Percentiles rank a stretch among this genome's conserved stretches.
Evolutionary conservation across 202 grass and related monocot species (phyloP).

Genomic region (Elaeis oleifera): DNA sequence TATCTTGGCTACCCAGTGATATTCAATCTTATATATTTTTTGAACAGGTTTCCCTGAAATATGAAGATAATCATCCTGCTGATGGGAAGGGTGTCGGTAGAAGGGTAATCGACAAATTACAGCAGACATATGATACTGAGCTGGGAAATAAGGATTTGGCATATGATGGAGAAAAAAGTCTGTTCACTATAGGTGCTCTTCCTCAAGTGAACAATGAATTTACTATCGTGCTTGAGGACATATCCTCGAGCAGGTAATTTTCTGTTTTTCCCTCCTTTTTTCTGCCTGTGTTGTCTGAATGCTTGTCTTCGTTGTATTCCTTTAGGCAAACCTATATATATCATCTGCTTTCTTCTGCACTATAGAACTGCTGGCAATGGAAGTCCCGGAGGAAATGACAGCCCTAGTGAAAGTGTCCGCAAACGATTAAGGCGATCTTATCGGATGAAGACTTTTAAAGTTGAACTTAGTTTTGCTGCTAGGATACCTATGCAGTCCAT

Average conservation of each 20-base stretch:
- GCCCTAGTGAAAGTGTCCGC: constrained; percentile 37
- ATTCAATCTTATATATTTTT: neutral
- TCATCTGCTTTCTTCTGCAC: neutral
- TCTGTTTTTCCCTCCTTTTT: neutral
- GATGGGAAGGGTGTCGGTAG: constrained; percentile 49
- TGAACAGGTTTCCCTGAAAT: constrained; percentile 56
- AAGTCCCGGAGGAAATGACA: constrained; percentile 35
- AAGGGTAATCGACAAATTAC: constrained; percentile 52
- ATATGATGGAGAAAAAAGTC: constrained; percentile 73
- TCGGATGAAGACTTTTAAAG: constrained; percentile 54
- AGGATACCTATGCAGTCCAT: constrained; percentile 63
- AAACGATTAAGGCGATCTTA: constrained; percentile 47
- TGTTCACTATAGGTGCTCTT: constrained; percentile 65
- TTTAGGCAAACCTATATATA: neutral
- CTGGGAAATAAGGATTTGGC: constrained; percentile 58
- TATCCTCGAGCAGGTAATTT: constrained; percentile 52
- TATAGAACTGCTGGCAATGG: constrained; percentile 50
- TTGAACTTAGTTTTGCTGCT: constrained; percentile 42
- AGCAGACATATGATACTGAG: constrained; percentile 42
- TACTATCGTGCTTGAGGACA: constrained; percentile 43
- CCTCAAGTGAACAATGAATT: constrained; percentile 58
- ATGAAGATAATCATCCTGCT: constrained; percentile 53
- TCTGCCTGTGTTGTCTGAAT: neutral
- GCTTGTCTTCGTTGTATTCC: neutral
- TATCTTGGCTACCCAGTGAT: too few species aligned